Conservation (phyloP, 1,284 basidiomycete genomes). For the Ustilago hordei region DNA sequence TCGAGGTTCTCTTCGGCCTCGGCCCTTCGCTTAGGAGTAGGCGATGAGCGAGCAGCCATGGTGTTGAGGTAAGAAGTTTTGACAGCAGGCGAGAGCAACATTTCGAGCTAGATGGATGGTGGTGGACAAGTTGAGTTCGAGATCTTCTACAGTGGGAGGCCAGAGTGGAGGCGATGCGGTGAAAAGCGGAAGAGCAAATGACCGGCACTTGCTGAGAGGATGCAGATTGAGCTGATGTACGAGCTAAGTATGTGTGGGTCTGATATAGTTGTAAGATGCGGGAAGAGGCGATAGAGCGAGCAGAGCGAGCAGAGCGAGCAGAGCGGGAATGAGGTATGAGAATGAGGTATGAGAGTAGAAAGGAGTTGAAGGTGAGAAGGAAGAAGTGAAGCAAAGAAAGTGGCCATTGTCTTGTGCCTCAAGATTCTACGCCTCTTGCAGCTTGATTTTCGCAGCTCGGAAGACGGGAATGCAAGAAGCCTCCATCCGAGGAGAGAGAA, state of each 20-base stretch:
- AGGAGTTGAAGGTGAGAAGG: constrained; percentile 15
- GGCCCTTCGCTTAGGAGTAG: constrained; percentile 41
- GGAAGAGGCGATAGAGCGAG: not conserved
- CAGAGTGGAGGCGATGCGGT: not conserved
- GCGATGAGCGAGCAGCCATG: constrained; percentile 40
- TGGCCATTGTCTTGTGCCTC: not conserved
- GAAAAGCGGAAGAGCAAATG: constrained; percentile 10
- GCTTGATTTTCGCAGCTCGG: constrained; percentile 17
- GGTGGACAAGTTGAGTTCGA: not conserved
- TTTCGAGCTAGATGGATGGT: not conserved
- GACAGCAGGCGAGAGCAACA: constrained; percentile 53
- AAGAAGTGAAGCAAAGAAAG: constrained; percentile 28
- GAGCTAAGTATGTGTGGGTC: not conserved
- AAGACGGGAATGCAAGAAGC: constrained; percentile 43
- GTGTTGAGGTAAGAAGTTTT: constrained; percentile 53
- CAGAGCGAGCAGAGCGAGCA: too few relatives aligned
- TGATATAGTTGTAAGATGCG: not conserved
- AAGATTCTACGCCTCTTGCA: constrained; percentile 5
- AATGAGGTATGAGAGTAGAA: not conserved
- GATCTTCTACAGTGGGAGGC: not conserved
- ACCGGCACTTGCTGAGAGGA: constrained; percentile 19
- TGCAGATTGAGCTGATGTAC: constrained; percentile 2
- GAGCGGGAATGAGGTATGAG: not conserved
- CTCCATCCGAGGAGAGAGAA: constrained; percentile 1
- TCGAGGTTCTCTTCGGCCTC: constrained; percentile 38